phyloP scores from a whole-genome alignment of 306 rosid species.

The Inga leiocalycina region DNA sequence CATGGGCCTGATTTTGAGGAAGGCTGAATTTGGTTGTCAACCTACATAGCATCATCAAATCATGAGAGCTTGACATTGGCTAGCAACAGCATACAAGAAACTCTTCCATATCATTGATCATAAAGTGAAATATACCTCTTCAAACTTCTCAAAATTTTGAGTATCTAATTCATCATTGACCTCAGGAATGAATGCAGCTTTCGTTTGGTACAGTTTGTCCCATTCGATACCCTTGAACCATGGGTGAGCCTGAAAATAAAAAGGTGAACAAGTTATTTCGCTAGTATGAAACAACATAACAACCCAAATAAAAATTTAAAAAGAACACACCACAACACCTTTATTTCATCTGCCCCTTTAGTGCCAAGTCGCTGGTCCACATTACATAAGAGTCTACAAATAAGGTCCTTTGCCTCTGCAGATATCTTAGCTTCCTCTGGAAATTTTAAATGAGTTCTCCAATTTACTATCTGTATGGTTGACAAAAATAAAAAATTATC shows the following conservation, averaged over 20 bases:
- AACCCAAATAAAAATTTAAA: slow-evolving; percentile 44
- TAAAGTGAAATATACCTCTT: slow-evolving; percentile 63
- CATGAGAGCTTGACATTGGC: slow-evolving; percentile 29
- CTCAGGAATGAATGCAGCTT: slow-evolving; percentile 98
- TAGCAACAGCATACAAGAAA: slow-evolving; percentile 35
- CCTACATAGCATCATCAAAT: slow-evolving; percentile 49
- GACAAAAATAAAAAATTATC: slow-evolving; percentile 26
- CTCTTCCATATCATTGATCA: slow-evolving; percentile 23
- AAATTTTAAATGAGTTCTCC: slow-evolving; percentile 94
- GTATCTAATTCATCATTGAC: slow-evolving; percentile 97
- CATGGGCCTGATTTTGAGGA: slow-evolving; percentile 95
- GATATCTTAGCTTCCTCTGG: slow-evolving; percentile 98
- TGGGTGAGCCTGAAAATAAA: slow-evolving; percentile 78
- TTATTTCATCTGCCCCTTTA: slow-evolving; percentile 96
- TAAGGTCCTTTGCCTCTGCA: slow-evolving; percentile 89
- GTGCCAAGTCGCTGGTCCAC: slow-evolving; percentile 97
- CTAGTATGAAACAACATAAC: slow-evolving; percentile 35
- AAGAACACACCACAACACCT: slow-evolving; percentile 88
- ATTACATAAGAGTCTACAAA: slow-evolving; percentile 85
- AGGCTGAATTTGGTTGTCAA: slow-evolving; percentile 69
- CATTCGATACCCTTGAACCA: slow-evolving; percentile 96
- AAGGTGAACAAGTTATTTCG: slow-evolving; percentile 36
- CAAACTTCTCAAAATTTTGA: slow-evolving; percentile 99
- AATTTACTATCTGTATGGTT: slow-evolving; percentile 87
- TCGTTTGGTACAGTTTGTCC: slow-evolving; percentile 88